Conservation (phyloP, 2,329 filamentous ascomycete genomes). For the Bimuria novae-zelandiae region DNA sequence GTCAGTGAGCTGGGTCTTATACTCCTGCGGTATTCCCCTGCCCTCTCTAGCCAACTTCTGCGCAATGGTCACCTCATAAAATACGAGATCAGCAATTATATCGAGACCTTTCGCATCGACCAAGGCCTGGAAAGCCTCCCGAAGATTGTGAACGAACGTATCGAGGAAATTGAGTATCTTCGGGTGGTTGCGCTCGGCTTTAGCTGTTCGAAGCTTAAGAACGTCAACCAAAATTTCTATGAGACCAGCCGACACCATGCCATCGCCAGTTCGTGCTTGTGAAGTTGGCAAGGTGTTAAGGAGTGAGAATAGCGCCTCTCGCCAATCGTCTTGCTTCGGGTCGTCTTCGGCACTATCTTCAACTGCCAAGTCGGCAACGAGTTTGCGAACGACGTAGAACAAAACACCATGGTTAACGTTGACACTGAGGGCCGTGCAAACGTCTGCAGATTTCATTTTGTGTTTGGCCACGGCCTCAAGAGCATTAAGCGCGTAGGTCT, state of each 20-base stretch:
- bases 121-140: conserved; percentile 81
- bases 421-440: conserved; percentile 87
- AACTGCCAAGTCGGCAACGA: conserved; percentile 74
- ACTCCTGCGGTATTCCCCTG: conserved; percentile 72
- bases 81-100: conserved; percentile 83
- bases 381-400: conserved; percentile 89
- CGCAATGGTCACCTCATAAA: conserved; percentile 75
- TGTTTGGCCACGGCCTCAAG: conserved; percentile 86
- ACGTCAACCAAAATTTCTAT: conserved; percentile 91
- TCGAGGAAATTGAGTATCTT: conserved; percentile 88
- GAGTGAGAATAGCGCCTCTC: conserved; percentile 85
- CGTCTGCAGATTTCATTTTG: conserved; percentile 75
- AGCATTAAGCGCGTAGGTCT: conserved; percentile 79
- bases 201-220: conserved; percentile 77
- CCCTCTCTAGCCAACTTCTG: conserved; percentile 68
- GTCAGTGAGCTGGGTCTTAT: conserved; percentile 82
- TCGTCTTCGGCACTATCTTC: conserved; percentile 60
- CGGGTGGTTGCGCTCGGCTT: conserved; percentile 82
- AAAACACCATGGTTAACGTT: conserved; percentile 96
- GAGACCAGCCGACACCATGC: conserved; percentile 86
- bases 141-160: conserved; percentile 81
- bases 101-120: conserved; percentile 84
- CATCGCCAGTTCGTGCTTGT: conserved; percentile 73
- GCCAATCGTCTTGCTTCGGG: conserved; percentile 82
- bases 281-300: conserved; percentile 77